phyloP scores from a whole-genome alignment of 2,329 filamentous ascomycete species.

The Endocalyx cinctus region DNA sequence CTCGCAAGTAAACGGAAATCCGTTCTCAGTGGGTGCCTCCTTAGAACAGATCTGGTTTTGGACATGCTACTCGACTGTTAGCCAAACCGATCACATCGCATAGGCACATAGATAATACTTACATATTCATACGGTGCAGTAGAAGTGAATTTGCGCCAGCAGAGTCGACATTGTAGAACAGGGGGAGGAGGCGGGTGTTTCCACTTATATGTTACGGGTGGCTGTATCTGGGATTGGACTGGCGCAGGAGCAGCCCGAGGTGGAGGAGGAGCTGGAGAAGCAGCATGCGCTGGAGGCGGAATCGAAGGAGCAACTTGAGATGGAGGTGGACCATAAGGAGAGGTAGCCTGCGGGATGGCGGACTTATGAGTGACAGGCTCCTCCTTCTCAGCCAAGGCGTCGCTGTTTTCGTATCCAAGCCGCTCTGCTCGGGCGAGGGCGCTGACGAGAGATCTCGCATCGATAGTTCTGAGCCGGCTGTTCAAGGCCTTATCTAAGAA shows the following conservation, averaged over 20 bases:
- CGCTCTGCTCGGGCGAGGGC: conserved; percentile 53
- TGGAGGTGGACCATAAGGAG: conserved; percentile 13
- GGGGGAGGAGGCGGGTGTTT: conserved; percentile 18
- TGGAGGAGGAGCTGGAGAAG: not conserved
- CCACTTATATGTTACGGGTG: conserved; percentile 2
- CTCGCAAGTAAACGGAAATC: conserved; percentile 36
- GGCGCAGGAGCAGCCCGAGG: conserved; percentile 3
- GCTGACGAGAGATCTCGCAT: conserved; percentile 50
- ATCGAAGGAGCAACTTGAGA: conserved; percentile 5
- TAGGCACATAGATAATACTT: conserved; percentile 7
- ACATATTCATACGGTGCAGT: conserved; percentile 25
- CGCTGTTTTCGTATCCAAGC: conserved; percentile 49
- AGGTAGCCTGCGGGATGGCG: no score
- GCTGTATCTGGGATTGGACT: conserved; percentile 5
- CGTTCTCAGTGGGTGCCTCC: conserved; percentile 13
- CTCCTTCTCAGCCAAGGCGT: conserved; percentile 40
- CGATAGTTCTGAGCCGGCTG: conserved; percentile 47
- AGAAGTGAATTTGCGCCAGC: conserved; percentile 23
- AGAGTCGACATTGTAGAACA: conserved; percentile 22
- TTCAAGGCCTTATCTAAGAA: conserved; percentile 52
- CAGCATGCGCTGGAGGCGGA: conserved; percentile 1
- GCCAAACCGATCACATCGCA: not conserved
- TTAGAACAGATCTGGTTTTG: conserved; percentile 30
- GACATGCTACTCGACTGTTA: conserved; percentile 25
- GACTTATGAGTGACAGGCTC: conserved; percentile 34